Conservation (phyloP, 2,329 filamentous ascomycete species). For the Sclerotinia trifoliorum region DNA sequence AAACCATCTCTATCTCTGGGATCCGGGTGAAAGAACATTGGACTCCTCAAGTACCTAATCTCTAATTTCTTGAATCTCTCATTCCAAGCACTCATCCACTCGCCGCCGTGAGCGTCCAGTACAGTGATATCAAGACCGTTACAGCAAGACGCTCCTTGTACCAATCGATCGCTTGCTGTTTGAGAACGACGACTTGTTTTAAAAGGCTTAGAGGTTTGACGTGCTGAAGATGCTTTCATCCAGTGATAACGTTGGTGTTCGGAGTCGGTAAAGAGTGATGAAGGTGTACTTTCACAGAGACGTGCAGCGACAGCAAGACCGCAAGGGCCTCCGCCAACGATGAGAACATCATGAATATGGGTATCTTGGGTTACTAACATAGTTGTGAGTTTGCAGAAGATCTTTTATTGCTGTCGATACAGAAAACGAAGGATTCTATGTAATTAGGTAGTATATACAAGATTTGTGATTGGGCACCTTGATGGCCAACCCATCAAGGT, state of each 20-base stretch:
- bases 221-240: constrained; percentile 59
- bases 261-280: constrained; percentile 78
- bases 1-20: constrained; percentile 72
- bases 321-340: constrained; percentile 69
- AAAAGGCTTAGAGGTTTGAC: constrained; percentile 42
- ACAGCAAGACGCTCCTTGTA: constrained; percentile 27
- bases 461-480: constrained; percentile 19
- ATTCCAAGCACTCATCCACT: constrained; percentile 73
- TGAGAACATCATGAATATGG: constrained; percentile 57
- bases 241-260: constrained; percentile 78
- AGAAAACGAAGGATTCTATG: not conserved
- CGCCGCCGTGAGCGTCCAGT: constrained; percentile 60
- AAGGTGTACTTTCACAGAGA: constrained; percentile 69
- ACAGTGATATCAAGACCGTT: constrained; percentile 52
- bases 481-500: constrained; percentile 21
- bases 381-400: not conserved
- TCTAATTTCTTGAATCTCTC: constrained; percentile 65
- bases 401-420: not conserved
- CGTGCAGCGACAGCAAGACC: constrained; percentile 72
- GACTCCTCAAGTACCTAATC: constrained; percentile 71
- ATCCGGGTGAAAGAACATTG: constrained; percentile 82
- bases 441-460: not conserved
- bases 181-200: constrained; percentile 39
- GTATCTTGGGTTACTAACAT: constrained; percentile 23
- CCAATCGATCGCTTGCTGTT: constrained; percentile 40